Base-by-base conservation (phyloP, 208 protist genomes). In the Naegleria gruberi region DNA sequence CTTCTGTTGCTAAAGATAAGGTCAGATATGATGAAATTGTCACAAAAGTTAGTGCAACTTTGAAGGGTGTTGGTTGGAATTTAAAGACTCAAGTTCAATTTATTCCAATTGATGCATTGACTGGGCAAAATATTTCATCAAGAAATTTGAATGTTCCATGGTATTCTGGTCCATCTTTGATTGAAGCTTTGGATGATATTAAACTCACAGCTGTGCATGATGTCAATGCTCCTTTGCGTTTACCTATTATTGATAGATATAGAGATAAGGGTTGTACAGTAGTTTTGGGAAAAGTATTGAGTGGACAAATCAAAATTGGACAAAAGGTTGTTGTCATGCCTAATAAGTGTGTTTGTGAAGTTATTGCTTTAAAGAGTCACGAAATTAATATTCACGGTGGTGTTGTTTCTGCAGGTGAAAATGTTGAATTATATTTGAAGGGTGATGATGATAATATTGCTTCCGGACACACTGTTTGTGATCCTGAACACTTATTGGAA, bases 11-110 rank as follows among this genome's bases (percentile, higher is more conserved):
- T 40, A 99, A 97, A 97, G 94, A 91, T 47, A 93, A 98, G 90
- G 98, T 98, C 85, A 93, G 97, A 91, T 99, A 98, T 93, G 94
- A 98, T 92, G 96, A 98, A 91, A 99, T 99, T 90, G 87, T 96
- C 0, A 92, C 91, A 47, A 98, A 99, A 91, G 92, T 99, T 73
- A 95, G 89, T 17, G 96, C 97, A 7, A 99, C 99, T 94, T 93
- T 99, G 42, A 95, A 96, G 77, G 94, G 97, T 91, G 97, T 96
- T 90, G 98, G 98, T 85, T 99, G 97, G 93, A 91, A 92, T 4
- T 92, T 89, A 47, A 97, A 97, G 90, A 97, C 96, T 92, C 92
- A 96, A 74, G 85, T 98, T 89, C 46, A 92, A 88, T 99, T 99
- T 93, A 95, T 99, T 92, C 98, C 98, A 8, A 94, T 98, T 85